These are phyloP conservation scores for Fagopyrum tataricum DNA, from an alignment of 148 eudicot genomes.

Conservation along the genomic window DNA sequence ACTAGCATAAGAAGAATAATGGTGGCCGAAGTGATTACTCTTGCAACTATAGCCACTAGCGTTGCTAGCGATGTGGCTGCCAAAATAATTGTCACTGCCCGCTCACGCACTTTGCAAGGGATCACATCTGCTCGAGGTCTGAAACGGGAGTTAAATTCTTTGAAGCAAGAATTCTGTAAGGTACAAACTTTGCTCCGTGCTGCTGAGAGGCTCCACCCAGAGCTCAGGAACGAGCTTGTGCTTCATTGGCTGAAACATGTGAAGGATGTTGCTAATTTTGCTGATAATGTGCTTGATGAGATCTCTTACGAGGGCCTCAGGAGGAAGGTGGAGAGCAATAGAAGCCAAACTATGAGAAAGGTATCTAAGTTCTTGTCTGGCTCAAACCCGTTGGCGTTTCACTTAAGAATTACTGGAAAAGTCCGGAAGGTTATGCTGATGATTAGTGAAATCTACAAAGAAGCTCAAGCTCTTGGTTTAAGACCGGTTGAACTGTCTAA, in stretches of 20 bases:
- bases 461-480: slow-evolving; percentile 1
- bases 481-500: background rate
- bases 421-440: background rate
- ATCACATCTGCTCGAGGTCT: background rate
- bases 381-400: background rate
- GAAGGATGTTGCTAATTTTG: background rate
- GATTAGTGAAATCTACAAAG: background rate
- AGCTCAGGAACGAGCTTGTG: slow-evolving; percentile 1
- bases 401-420: background rate
- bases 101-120: background rate
- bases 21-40: background rate
- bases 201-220: background rate
- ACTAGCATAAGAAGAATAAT: background rate
- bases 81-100: background rate
- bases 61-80: background rate
- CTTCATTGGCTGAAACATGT: background rate
- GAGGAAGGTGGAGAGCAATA: background rate
- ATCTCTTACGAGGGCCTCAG: background rate
- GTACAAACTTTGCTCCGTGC: background rate
- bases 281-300: slow-evolving; percentile 4
- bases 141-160: background rate
- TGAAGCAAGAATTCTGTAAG: background rate
- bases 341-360: background rate
- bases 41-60: background rate
- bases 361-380: background rate